Conservation (phyloP, 2,329 filamentous ascomycete genomes). For the Juglanconis oblonga region DNA sequence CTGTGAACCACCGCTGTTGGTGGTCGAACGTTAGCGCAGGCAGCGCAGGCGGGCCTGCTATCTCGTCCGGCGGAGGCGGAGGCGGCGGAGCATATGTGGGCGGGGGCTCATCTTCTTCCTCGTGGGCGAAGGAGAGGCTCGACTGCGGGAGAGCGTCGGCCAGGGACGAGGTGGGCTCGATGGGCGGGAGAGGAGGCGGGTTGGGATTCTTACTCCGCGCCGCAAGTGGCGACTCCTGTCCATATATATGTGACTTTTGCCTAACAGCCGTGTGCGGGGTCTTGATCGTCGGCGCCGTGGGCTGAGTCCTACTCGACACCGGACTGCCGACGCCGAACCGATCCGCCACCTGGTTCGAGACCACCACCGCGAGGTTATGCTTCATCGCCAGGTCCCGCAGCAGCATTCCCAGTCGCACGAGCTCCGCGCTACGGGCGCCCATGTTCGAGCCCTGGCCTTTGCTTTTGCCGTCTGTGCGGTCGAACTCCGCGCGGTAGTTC, state of each 20-base stretch:
- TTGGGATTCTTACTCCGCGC: constrained; percentile 37
- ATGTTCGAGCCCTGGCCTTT: constrained; percentile 51
- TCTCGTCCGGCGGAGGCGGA: constrained; percentile 25
- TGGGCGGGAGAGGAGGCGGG: constrained; percentile 25
- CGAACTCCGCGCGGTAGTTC: constrained; percentile 92
- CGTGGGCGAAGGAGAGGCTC: constrained; percentile 27
- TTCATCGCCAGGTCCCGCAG: constrained; percentile 73
- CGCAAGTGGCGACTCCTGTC: constrained; percentile 42
- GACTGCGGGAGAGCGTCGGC: constrained; percentile 32
- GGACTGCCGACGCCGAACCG: constrained; percentile 53
- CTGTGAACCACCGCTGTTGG: constrained; percentile 92
- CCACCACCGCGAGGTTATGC: constrained; percentile 78
- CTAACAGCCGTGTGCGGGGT: constrained; percentile 5
- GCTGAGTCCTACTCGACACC: constrained; percentile 20
- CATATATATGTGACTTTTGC: not conserved
- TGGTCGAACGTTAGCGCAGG: constrained; percentile 73
- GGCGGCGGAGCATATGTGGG: not conserved
- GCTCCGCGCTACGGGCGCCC: constrained; percentile 71
- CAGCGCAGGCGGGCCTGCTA: constrained; percentile 33
- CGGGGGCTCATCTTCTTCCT: constrained; percentile 18
- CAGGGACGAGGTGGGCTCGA: constrained; percentile 39
- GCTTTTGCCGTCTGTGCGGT: constrained; percentile 42
- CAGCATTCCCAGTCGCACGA: constrained; percentile 72
- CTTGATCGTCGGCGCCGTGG: not conserved
- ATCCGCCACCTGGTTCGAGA: constrained; percentile 94